phyloP scores from a whole-genome alignment of 225 moss, liverwort and hornwort species.

The Sphagnum tenellum region DNA sequence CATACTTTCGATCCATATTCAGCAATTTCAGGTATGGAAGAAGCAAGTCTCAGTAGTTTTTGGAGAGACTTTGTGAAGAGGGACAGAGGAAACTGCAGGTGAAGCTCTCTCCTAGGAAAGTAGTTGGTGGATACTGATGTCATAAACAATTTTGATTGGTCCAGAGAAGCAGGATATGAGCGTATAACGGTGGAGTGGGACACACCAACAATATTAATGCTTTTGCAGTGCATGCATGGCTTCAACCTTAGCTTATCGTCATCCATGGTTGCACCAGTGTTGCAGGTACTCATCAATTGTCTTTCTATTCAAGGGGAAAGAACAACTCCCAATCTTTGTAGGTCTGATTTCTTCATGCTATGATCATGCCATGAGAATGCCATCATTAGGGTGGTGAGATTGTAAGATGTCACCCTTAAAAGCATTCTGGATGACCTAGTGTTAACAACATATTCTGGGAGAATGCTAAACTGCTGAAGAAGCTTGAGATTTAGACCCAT shows the following conservation, averaged over 20 bases:
- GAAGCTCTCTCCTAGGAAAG: not conserved
- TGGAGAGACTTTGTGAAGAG: not conserved
- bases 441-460: too few species aligned
- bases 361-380: too few species aligned
- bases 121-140: not conserved
- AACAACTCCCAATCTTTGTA: not conserved
- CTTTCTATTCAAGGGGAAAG: not conserved
- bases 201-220: slow-evolving; percentile 9
- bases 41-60: not conserved
- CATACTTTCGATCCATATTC: slow-evolving; percentile 22
- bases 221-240: slow-evolving; percentile 42
- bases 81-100: not conserved
- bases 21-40: slow-evolving; percentile 17
- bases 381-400: too few species aligned
- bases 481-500: too few species aligned
- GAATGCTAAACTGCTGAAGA: too few species aligned
- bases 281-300: slow-evolving; percentile 26
- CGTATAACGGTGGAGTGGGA: slow-evolving; percentile 24
- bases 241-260: slow-evolving; percentile 17
- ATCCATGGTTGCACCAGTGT: slow-evolving; percentile 24
- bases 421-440: too few species aligned
- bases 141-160: not conserved
- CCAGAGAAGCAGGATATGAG: slow-evolving; percentile 28
- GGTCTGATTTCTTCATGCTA: too few species aligned
- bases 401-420: too few species aligned